phyloP scores from a whole-genome alignment of 2,329 filamentous ascomycete species.

The Phialemoniopsis sp. region DNA sequence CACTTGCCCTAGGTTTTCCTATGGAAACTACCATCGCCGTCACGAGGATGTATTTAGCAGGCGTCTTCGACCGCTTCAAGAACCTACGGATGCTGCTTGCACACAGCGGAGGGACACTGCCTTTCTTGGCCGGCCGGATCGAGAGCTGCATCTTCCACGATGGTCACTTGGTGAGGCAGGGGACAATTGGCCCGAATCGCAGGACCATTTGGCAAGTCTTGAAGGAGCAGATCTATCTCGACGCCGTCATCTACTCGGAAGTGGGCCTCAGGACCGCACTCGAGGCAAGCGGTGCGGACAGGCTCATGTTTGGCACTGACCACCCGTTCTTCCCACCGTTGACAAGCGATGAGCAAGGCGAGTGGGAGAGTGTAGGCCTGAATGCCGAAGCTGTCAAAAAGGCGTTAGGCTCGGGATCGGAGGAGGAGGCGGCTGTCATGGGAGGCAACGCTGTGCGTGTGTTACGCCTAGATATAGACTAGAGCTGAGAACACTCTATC shows the following conservation, averaged over 20 bases:
- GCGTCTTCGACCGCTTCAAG: constrained; percentile 75
- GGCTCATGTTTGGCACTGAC: constrained; percentile 78
- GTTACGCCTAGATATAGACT: constrained; percentile 6
- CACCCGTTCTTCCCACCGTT: constrained; percentile 84
- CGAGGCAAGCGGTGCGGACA: constrained; percentile 57
- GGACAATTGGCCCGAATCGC: constrained; percentile 44
- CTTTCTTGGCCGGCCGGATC: constrained; percentile 82
- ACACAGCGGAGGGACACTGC: constrained; percentile 83
- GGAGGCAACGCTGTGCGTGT: constrained; percentile 10
- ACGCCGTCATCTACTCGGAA: constrained; percentile 80
- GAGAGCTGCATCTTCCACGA: constrained; percentile 87
- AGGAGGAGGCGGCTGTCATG: constrained; percentile 9
- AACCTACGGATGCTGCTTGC: constrained; percentile 72
- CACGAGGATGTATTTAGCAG: constrained; percentile 79
- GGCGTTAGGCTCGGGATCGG: constrained; percentile 7
- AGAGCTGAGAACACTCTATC: too few species aligned
- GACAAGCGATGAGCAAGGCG: constrained; percentile 52
- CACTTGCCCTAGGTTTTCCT: constrained; percentile 81
- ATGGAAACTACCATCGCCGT: constrained; percentile 92
- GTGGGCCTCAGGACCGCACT: constrained; percentile 69
- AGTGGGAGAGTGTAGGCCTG: constrained; percentile 65
- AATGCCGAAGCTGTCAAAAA: constrained; percentile 25
- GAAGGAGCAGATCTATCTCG: constrained; percentile 75
- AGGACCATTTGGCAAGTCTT: constrained; percentile 53
- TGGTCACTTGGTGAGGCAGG: constrained; percentile 64